Evolutionary conservation across 331 rosid species (phyloP).

Genomic region (Malus hybrid): DNA sequence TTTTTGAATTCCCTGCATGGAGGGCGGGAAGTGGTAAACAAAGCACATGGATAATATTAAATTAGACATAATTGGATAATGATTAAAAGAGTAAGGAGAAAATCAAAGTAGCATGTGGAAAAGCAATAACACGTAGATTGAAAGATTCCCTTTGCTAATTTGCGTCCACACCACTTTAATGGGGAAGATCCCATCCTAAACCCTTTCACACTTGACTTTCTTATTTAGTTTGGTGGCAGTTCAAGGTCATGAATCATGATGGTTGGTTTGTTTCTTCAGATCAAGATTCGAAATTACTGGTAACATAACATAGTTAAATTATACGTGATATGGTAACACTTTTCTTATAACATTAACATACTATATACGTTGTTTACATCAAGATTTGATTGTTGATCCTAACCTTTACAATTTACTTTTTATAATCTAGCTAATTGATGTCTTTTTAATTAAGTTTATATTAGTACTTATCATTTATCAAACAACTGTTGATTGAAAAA

Average conservation of each 20-base stretch:
- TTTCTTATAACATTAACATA: too few species aligned
- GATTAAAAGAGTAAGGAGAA: constrained; percentile 1
- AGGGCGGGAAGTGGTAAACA: neutral
- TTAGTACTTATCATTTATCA: too few species aligned
- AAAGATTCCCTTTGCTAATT: constrained; percentile 32
- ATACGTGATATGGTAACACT: neutral
- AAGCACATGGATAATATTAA: neutral
- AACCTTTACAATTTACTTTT: neutral
- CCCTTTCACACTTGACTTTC: constrained; percentile 37
- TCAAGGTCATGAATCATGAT: neutral
- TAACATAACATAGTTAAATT: too few species aligned
- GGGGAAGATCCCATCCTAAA: constrained; percentile 1
- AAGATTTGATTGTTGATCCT: neutral
- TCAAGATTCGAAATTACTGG: too few species aligned
- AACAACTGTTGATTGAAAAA: too few species aligned
- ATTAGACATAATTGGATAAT: constrained; percentile 7
- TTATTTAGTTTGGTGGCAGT: neutral
- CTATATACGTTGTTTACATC: too few species aligned
- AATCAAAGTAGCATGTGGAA: constrained; percentile 11
- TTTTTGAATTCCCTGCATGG: neutral
- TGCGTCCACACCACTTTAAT: constrained; percentile 47
- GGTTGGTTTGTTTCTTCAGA: too few species aligned
- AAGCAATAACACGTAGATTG: constrained; percentile 4
- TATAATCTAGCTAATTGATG: neutral
- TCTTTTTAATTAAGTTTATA: neutral